Percentiles rank a stretch among this genome's conserved stretches.
These are phyloP conservation scores for Neltuma alba DNA, from an alignment of 306 rosid genomes.

Conservation along the genomic window DNA sequence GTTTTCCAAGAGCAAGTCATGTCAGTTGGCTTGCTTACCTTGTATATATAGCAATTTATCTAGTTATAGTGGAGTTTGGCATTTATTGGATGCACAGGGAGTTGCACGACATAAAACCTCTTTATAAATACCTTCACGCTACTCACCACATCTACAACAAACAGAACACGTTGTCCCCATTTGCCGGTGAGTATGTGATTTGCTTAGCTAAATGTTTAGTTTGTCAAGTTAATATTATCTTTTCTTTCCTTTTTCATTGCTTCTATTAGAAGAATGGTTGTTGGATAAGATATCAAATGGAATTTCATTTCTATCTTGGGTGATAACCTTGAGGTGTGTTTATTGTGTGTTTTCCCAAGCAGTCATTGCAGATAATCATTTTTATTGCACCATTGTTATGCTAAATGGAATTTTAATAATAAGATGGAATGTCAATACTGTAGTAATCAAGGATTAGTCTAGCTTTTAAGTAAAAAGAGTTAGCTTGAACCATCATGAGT, in stretches of 20 bases:
- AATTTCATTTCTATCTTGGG: constrained; percentile 4
- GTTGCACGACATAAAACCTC: constrained; percentile 93
- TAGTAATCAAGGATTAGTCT: constrained; percentile 11
- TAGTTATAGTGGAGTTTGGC: constrained; percentile 76
- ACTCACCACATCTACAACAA: constrained; percentile 93
- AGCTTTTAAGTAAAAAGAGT: constrained; percentile 11
- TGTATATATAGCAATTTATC: constrained; percentile 57
- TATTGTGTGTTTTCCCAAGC: constrained; percentile 1
- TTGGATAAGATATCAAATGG: neutral
- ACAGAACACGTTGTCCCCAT: constrained; percentile 94
- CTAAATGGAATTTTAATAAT: neutral
- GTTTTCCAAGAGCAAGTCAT: constrained; percentile 67
- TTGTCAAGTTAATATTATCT: neutral
- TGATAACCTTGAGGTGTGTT: constrained; percentile 14
- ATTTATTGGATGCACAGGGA: constrained; percentile 95
- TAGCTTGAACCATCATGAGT: constrained; percentile 13
- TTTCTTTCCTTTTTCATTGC: constrained; percentile 4
- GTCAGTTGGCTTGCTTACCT: constrained; percentile 64
- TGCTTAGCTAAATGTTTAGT: constrained; percentile 23
- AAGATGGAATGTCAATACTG: neutral
- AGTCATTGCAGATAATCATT: neutral
- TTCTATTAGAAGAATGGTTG: constrained; percentile 1
- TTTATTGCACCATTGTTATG: neutral
- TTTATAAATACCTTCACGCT: constrained; percentile 87
- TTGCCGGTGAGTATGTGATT: constrained; percentile 73